Percentiles rank a stretch among this genome's conserved stretches.
phyloP scores from a whole-genome alignment of 768 basidiomycete genomes.

The Mycena vulgaris region DNA sequence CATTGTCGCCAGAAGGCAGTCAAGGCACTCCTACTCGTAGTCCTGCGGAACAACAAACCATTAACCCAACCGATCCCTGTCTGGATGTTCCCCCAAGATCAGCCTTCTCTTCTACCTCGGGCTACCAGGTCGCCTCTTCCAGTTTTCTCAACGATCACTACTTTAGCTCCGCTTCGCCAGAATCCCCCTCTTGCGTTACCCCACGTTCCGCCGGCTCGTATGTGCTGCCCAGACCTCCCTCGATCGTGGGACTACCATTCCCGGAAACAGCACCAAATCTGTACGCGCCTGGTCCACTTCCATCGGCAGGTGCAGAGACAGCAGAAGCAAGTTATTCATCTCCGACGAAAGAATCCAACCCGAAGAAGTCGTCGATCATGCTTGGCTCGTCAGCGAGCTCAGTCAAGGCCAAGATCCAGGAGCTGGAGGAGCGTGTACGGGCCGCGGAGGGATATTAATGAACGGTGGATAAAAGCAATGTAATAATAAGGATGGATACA shows the following conservation, averaged over 20 bases:
- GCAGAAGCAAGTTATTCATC: background rate
- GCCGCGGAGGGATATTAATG: slow-evolving; percentile 31
- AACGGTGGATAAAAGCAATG: slow-evolving; percentile 6
- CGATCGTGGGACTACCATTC: slow-evolving; percentile 29
- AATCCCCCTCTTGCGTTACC: background rate
- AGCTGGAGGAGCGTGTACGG: slow-evolving; percentile 54
- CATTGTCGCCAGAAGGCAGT: background rate
- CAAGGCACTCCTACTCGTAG: background rate
- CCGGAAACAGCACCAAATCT: background rate
- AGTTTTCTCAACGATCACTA: slow-evolving; percentile 33
- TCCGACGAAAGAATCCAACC: background rate
- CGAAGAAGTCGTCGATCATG: slow-evolving; percentile 22
- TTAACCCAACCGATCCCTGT: background rate
- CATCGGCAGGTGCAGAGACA: slow-evolving; percentile 11
- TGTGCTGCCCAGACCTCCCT: slow-evolving; percentile 38
- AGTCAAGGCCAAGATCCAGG: slow-evolving; percentile 59
- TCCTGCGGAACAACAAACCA: background rate
- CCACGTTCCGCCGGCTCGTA: slow-evolving; percentile 25
- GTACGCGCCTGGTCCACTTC: background rate
- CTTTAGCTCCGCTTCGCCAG: slow-evolving; percentile 1
- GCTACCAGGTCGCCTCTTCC: slow-evolving; percentile 28
- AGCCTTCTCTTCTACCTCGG: slow-evolving; percentile 9
- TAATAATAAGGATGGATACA: slow-evolving; percentile 13
- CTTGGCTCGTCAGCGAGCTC: slow-evolving; percentile 41
- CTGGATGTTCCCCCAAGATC: slow-evolving; percentile 13